Conservation (phyloP, 2,329 filamentous ascomycete species). For the Thielaviopsis populi region DNA sequence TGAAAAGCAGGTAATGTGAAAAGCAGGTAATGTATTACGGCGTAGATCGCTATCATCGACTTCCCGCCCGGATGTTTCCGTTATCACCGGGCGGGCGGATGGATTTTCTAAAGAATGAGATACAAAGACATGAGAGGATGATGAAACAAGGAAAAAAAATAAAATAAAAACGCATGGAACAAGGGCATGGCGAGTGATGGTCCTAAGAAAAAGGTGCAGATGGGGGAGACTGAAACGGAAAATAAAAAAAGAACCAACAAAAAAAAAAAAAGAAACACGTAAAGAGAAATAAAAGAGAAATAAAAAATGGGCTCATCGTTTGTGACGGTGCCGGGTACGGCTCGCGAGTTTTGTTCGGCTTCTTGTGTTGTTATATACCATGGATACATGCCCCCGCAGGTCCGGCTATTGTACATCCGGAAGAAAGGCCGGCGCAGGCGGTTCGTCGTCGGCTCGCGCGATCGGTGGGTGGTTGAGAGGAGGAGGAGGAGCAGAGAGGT, state of each 20-base stretch:
- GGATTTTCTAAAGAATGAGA: background rate
- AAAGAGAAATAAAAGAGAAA: slow-evolving; percentile 10
- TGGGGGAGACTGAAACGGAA: background rate
- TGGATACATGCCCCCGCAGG: background rate
- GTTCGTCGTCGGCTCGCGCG: background rate
- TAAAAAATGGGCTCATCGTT: slow-evolving; percentile 5
- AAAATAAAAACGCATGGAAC: background rate
- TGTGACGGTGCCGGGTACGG: background rate
- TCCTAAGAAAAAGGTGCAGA: background rate
- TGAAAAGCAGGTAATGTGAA: background rate
- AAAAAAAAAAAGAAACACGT: slow-evolving; percentile 5
- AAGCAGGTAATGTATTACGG: background rate
- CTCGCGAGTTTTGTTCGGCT: background rate
- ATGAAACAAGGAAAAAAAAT: slow-evolving; percentile 5
- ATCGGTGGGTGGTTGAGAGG: background rate
- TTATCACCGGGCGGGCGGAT: background rate
- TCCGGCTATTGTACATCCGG: background rate
- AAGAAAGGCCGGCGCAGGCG: background rate
- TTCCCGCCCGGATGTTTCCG: background rate
- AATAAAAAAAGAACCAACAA: background rate
- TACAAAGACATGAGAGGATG: slow-evolving; percentile 15
- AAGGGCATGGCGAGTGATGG: slow-evolving; percentile 1
- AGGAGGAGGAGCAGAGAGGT: background rate
- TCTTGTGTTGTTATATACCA: background rate
- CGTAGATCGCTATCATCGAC: background rate